Conservation (phyloP, 768 basidiomycete species). For the Panaeolus papilionaceus region DNA sequence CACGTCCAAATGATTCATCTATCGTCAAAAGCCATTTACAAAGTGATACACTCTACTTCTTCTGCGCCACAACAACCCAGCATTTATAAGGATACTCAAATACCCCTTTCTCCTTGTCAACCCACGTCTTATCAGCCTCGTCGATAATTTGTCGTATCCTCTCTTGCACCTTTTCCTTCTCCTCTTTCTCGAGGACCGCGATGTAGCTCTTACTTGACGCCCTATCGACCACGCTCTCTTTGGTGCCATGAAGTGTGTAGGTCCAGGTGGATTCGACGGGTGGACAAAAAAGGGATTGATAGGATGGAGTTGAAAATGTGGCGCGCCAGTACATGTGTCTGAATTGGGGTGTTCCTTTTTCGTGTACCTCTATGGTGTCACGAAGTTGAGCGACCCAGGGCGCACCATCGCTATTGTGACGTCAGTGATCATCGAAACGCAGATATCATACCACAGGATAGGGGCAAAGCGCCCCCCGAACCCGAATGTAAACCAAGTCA, state of each 20-base stretch:
- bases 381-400: constrained; percentile 81
- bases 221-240: constrained; percentile 65
- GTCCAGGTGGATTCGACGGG: constrained; percentile 62
- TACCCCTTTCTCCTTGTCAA: constrained; percentile 71
- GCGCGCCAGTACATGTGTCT: constrained; percentile 77
- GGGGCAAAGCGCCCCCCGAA: not conserved
- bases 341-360: constrained; percentile 83
- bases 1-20: too few relatives aligned
- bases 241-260: constrained; percentile 58
- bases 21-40: too few relatives aligned
- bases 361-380: constrained; percentile 70
- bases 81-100: constrained; percentile 87
- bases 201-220: constrained; percentile 89
- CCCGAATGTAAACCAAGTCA: not conserved
- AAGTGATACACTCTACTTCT: constrained; percentile 27
- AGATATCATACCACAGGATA: too few relatives aligned
- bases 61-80: constrained; percentile 56
- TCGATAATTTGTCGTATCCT: constrained; percentile 63
- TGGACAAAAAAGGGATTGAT: constrained; percentile 62
- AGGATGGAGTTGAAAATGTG: constrained; percentile 68
- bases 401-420: constrained; percentile 52
- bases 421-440: constrained; percentile 1
- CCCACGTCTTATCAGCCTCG: constrained; percentile 71
- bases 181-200: constrained; percentile 61
- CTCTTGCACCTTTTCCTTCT: constrained; percentile 56